phyloP scores from a whole-genome alignment of 768 basidiomycete species.

The Omphalotus guepiniiformis region DNA sequence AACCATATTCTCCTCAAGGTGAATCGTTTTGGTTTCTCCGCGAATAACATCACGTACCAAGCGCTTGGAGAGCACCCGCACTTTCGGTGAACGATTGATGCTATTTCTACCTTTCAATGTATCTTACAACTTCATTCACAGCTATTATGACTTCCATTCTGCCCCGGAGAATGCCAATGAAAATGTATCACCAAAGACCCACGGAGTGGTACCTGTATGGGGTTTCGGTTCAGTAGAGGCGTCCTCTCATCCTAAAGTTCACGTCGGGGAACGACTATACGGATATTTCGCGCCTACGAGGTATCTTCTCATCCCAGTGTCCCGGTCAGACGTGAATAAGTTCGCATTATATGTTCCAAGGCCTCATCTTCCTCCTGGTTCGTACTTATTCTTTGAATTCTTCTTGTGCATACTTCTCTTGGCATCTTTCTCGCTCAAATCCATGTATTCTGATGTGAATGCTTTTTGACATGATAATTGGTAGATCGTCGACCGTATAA shows the following conservation, averaged over 20 bases:
- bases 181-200: constrained; percentile 39
- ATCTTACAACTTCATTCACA: constrained; percentile 17
- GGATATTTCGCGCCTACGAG: constrained; percentile 58
- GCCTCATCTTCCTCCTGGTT: constrained; percentile 59
- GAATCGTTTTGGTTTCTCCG: constrained; percentile 67
- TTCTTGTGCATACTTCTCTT: neutral
- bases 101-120: neutral
- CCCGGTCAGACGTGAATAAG: constrained; percentile 46
- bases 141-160: constrained; percentile 66
- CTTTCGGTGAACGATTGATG: constrained; percentile 32
- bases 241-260: constrained; percentile 46
- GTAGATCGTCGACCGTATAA: constrained; percentile 66
- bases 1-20: constrained; percentile 54
- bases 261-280: constrained; percentile 56
- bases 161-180: constrained; percentile 32
- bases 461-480: neutral
- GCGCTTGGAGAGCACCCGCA: constrained; percentile 46
- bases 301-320: constrained; percentile 53
- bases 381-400: constrained; percentile 4
- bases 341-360: constrained; percentile 55
- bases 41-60: constrained; percentile 72
- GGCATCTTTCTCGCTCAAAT: neutral
- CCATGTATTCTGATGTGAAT: no score
- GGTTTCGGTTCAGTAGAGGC: constrained; percentile 57
- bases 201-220: constrained; percentile 70